These are phyloP conservation scores for Coemansia sp. DNA, from an alignment of 192 early-diverging fungal species.

Conservation along the genomic window DNA sequence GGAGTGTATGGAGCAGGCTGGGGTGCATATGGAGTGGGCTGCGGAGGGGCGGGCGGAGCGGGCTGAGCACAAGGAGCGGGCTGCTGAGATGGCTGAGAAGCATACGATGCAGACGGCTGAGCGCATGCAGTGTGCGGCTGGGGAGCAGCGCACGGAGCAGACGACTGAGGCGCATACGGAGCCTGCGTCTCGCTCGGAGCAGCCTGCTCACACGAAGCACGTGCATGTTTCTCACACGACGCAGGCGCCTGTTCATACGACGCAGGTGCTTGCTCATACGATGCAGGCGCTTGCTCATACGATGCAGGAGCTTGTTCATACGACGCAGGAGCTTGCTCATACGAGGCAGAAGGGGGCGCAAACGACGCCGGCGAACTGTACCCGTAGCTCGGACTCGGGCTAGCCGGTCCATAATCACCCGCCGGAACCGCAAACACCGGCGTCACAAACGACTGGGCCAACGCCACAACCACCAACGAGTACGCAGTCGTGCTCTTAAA, in stretches of 20 bases:
- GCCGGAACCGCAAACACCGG: neutral
- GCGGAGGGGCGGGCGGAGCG: no score
- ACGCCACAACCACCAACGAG: conserved; percentile 28
- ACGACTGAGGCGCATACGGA: neutral
- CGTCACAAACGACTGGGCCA: conserved; percentile 25
- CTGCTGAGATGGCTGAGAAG: no score
- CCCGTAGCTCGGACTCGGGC: neutral
- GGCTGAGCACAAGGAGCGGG: no score
- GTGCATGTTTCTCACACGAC: neutral
- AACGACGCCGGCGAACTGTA: conserved; percentile 1
- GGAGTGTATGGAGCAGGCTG: neutral
- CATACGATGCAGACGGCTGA: neutral
- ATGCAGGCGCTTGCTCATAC: neutral
- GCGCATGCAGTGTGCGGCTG: neutral
- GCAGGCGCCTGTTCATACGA: neutral
- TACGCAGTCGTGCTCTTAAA: conserved; percentile 34
- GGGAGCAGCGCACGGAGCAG: neutral
- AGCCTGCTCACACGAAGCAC: neutral
- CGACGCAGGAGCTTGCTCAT: neutral
- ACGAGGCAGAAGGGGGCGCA: conserved; percentile 2
- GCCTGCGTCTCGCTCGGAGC: neutral
- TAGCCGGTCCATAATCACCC: neutral
- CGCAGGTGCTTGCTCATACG: neutral
- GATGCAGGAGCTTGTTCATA: neutral
- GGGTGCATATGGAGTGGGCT: neutral